These are phyloP conservation scores for Acanthamoeba sp. DNA, from an alignment of 208 protist species.

Conservation along the genomic window DNA sequence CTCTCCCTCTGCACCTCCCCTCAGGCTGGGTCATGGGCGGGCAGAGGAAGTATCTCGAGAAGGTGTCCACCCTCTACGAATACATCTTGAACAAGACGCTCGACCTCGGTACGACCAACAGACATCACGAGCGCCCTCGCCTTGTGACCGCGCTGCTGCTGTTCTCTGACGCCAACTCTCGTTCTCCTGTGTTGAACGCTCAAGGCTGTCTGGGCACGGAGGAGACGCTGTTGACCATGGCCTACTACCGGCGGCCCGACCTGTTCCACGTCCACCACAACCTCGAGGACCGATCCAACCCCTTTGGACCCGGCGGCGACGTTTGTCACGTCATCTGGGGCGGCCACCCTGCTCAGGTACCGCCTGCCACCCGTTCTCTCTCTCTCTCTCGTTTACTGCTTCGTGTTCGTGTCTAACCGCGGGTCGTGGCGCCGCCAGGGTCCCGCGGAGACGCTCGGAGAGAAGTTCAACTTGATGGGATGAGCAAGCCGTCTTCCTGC, in stretches of 20 bases:
- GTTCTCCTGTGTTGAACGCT: background rate
- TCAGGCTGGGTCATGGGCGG: slow-evolving; percentile 64
- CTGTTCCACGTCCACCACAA: slow-evolving; percentile 64
- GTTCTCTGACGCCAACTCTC: background rate
- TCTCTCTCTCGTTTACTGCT: too few species aligned
- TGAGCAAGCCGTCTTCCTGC: background rate
- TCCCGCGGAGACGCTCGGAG: background rate
- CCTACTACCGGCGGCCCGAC: slow-evolving; percentile 23
- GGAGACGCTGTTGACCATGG: slow-evolving; percentile 58
- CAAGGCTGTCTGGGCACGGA: slow-evolving; percentile 60
- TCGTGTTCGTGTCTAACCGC: too few species aligned
- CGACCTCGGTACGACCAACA: background rate
- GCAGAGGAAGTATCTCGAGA: background rate
- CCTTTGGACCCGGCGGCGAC: slow-evolving; percentile 10
- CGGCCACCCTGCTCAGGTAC: background rate
- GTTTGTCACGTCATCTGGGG: slow-evolving; percentile 53
- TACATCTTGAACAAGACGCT: slow-evolving; percentile 34
- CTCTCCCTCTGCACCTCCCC: background rate
- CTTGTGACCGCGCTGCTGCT: background rate
- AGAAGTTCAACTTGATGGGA: background rate
- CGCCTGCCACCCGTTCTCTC: too few species aligned
- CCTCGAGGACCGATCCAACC: background rate
- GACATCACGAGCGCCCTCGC: too few species aligned
- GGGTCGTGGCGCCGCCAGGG: too few species aligned
- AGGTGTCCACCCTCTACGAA: slow-evolving; percentile 46